Evolutionary conservation across 306 rosid species (phyloP), one percentile per base, ranked within the genome.

Genomic region (Medicago lupulina): DNA sequence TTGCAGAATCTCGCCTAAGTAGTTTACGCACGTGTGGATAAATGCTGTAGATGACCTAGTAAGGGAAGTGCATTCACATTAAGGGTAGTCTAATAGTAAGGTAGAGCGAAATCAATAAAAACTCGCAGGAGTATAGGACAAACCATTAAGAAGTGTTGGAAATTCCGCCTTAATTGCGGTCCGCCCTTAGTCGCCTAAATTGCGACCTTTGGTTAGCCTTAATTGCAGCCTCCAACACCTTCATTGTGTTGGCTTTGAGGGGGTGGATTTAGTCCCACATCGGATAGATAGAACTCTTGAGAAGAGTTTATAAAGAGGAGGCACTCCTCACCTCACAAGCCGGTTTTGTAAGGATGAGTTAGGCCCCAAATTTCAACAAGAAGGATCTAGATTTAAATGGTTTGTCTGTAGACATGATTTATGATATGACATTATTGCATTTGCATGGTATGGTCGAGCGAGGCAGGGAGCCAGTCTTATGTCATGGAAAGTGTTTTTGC

Each of bases 11-110:
- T 28, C 39, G 8, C 16, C 65, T 59, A 59, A 9, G 8, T 59
- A 47, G 19, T 31, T 60, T 60, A 36, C 41, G 39, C 41, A 11
- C 28, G 8, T 25, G 9, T 7, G 5, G 18, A 60, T 39, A 21
- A 58, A 21, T 23, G 15, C 14, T 58, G n/a, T 60, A 60, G 41
- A 25, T 28, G 67, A 60, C 11, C 41, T 13, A 28, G 67, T 13
- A 60, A 13, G 67, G 41, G 7, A n/a, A 60, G 67, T 60, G 14
- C 16, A 60, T 50, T 59, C 47, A 63, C 23, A 63, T 63, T 44
- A 18, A 63, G 23, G 15, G 47, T 34, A 36, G 23, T 63, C 25
- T 17, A 34, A 63, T 38, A 7, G 68, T 63, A 14, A 34, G 21
- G 47, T 63, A 15, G 12, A 14, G 25, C 23, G 68, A 62, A 2